Base-by-base conservation (phyloP, 768 basidiomycete species). In the Pholiota molesta region DNA sequence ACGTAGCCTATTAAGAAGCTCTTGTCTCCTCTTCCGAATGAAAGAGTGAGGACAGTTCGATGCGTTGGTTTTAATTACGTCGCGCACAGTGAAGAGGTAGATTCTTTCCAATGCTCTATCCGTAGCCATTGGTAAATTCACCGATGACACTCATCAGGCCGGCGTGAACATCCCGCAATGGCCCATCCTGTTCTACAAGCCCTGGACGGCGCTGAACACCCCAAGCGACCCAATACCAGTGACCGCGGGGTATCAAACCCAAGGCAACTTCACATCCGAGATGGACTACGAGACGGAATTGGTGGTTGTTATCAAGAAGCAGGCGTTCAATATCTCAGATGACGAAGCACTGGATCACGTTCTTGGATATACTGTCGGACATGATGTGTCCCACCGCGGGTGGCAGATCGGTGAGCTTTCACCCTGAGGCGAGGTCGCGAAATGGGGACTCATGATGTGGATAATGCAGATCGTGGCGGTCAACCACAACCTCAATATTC, bases 251-350 rank as follows among this genome's bases (percentile, higher is more conserved):
- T 79, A 75, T 63, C 77, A 78, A 65, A 77, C 73, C 4, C 77
- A 78, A 59, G 74, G 75, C 21, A 74, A 77, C 55, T 79, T 79
- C 69, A 75, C 74, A 17, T 77, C 77, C 0, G 70, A 66, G 7
- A 78, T 79, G 77, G 78, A 79, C 60, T 79, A 77, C 57, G 78
- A 79, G 65, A 75, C 75, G 13, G 79, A 79, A 55, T 69, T 80
- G 42, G 78, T 80, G 17, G 69, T 80, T 16, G 62, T 80, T 9
- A 78, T 80, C n/a, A 78, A 75, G 70, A 78, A 74, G 59, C 69
- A 67, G 53, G 79, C 78, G 21, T 79, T 75, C 73, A 79, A 79
- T 60, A 79, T 80, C 60, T 73, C 77, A 11, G 75, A 75, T 17
- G 78, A 77, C 28, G 75, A 74, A 44, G 79, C 78, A 7, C 66